Percentiles rank a stretch among this genome's conserved stretches.
phyloP scores from a whole-genome alignment of 2,329 filamentous ascomycete species.

The Hawksworthiomyces lignivorus region DNA sequence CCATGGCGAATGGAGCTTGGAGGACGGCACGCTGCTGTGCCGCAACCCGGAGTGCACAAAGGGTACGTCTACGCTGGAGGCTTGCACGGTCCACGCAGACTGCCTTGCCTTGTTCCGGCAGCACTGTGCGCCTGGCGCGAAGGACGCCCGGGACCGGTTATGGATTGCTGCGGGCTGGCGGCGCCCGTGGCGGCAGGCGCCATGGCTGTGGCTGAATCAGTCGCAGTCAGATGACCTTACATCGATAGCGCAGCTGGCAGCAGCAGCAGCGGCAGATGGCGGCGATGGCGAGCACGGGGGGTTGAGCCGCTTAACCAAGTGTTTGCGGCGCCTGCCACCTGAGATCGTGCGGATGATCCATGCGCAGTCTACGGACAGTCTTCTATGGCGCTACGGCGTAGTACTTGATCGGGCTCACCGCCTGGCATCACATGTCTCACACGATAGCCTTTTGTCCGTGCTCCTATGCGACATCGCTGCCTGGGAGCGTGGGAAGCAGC shows the following conservation, averaged over 20 bases:
- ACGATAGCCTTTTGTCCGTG: not conserved
- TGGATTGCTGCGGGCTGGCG: not conserved
- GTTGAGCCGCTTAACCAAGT: not conserved
- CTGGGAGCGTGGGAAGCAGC: slow-evolving; percentile 4
- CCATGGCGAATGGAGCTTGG: not conserved
- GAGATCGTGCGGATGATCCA: slow-evolving; percentile 1
- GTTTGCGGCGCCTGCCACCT: not conserved
- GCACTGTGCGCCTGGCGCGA: not conserved
- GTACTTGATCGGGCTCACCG: not conserved
- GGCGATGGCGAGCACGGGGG: not conserved
- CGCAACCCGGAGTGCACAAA: not conserved
- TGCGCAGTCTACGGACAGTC: not conserved
- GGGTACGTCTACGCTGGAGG: not conserved
- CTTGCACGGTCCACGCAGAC: slow-evolving; percentile 3
- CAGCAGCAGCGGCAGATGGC: too few species aligned
- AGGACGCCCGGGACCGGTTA: not conserved
- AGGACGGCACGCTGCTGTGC: not conserved
- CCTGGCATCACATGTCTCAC: not conserved
- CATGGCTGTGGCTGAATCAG: slow-evolving; percentile 1
- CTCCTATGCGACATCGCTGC: not conserved
- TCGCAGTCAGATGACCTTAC: not conserved
- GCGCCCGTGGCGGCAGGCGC: slow-evolving; percentile 2
- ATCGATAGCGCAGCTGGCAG: not conserved
- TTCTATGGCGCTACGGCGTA: not conserved
- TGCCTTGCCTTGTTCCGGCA: not conserved